Conservation (phyloP, 257 asterid species). For the Lycium ferocissimum region DNA sequence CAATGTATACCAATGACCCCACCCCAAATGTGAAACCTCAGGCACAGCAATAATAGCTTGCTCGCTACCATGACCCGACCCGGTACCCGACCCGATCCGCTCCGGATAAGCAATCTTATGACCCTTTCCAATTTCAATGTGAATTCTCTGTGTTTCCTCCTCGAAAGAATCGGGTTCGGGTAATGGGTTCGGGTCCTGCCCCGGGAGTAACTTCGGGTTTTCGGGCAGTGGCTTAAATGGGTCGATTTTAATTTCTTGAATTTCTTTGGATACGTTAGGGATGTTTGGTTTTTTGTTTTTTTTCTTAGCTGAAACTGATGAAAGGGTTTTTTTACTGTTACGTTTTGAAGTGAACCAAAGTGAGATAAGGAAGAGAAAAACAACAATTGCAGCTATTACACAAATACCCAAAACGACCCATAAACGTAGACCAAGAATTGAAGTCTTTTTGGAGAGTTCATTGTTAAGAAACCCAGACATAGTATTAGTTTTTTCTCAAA, state of each 20-base stretch:
- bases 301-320: conserved; percentile 33
- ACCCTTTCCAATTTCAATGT: conserved; percentile 68
- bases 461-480: conserved; percentile 71
- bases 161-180: conserved; percentile 47
- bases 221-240: conserved; percentile 48
- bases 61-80: conserved; percentile 61
- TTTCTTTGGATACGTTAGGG: conserved; percentile 75
- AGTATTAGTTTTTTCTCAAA: conserved; percentile 16
- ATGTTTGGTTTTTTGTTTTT: conserved; percentile 42
- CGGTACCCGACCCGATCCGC: conserved; percentile 48
- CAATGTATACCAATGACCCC: conserved; percentile 97
- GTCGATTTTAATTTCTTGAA: conserved; percentile 73
- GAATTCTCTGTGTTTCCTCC: conserved; percentile 43
- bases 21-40: conserved; percentile 92
- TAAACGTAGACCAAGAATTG: conserved; percentile 77
- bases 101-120: conserved; percentile 58
- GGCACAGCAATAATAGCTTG: conserved; percentile 61
- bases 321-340: conserved; percentile 38
- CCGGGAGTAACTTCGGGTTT: conserved; percentile 41
- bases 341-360: conserved; percentile 76
- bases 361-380: conserved; percentile 68
- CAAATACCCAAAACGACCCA: conserved; percentile 86
- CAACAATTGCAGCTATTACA: conserved; percentile 81
- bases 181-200: conserved; percentile 43
- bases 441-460: conserved; percentile 65